A percentile compares a stretch with the other conserved stretches of the same genome.
Evolutionary conservation across 805 yeast species (phyloP).

Genomic region (Pichia cephalocereana): DNA sequence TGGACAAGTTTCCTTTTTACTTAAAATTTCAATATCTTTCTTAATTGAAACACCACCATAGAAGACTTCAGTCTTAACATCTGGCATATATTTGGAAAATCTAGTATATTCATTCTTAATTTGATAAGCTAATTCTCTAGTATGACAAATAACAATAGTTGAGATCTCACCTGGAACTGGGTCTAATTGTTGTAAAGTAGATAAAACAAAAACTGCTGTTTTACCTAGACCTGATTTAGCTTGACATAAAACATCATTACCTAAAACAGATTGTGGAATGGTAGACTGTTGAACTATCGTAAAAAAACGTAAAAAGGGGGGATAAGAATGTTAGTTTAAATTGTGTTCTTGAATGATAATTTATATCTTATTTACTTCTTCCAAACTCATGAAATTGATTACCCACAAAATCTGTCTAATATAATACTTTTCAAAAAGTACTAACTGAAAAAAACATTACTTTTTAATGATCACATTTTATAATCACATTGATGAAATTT

Average conservation of each 20-base stretch:
- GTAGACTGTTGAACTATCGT: conserved; percentile 86
- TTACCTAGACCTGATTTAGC: conserved; percentile 99
- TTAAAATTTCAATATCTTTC: conserved; percentile 78
- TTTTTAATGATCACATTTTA: too few relatives aligned
- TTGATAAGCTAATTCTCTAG: conserved; percentile 98
- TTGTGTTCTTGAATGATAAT: background rate
- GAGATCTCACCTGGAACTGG: conserved; percentile 96
- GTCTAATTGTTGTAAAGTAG: conserved; percentile 93
- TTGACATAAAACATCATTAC: conserved; percentile 96
- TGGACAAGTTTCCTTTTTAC: conserved; percentile 89
- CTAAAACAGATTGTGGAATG: conserved; percentile 95
- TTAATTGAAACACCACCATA: conserved; percentile 90
- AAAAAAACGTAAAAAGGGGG: background rate
- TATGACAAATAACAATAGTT: conserved; percentile 92
- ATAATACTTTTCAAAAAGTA: too few relatives aligned
- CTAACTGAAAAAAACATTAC: too few relatives aligned
- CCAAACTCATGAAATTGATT: background rate
- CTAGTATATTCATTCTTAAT: conserved; percentile 95
- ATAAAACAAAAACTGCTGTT: conserved; percentile 94
- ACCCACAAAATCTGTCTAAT: too few relatives aligned
- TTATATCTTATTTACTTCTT: background rate
- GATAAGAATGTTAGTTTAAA: background rate
- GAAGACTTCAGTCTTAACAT: conserved; percentile 91
- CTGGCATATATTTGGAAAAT: conserved; percentile 98
- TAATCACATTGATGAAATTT: too few relatives aligned